These are phyloP conservation scores for Hirsutella rhossiliensis DNA, from an alignment of 2,329 filamentous ascomycete genomes.

Conservation along the genomic window DNA sequence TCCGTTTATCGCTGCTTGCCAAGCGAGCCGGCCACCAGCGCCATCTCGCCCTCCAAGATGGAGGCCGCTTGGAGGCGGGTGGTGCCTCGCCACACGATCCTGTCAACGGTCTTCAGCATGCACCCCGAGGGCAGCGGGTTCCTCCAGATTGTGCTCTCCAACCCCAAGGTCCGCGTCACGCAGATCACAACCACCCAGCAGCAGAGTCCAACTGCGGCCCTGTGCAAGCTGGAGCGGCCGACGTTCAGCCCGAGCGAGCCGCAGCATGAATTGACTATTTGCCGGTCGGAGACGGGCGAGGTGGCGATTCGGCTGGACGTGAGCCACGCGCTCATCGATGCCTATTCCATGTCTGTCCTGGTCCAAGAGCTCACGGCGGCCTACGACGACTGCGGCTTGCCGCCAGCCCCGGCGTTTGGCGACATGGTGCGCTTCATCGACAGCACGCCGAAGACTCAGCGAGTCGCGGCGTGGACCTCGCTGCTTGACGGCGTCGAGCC, in stretches of 20 bases:
- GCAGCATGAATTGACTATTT: slow-evolving; percentile 4
- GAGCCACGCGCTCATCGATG: slow-evolving; percentile 19
- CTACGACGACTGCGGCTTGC: slow-evolving; percentile 10
- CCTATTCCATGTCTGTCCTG: slow-evolving; percentile 14
- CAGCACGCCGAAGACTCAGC: neutral
- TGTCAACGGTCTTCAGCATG: slow-evolving; percentile 2
- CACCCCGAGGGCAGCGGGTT: slow-evolving; percentile 4
- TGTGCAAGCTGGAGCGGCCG: neutral
- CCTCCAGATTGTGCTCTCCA: slow-evolving; percentile 3
- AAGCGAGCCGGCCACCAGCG: neutral
- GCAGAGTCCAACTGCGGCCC: neutral
- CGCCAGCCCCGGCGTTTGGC: neutral
- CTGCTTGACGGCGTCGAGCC: slow-evolving; percentile 3
- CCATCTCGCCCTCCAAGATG: neutral
- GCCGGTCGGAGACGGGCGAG: slow-evolving; percentile 2
- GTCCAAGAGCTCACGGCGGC: slow-evolving; percentile 14
- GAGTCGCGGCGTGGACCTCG: slow-evolving; percentile 5
- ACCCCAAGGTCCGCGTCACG: neutral
- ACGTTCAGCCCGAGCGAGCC: slow-evolving; percentile 2
- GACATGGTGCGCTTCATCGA: slow-evolving; percentile 2
- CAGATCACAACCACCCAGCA: neutral
- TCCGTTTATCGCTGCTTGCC: slow-evolving; percentile 6
- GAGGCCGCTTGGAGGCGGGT: slow-evolving; percentile 5
- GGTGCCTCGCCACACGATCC: slow-evolving; percentile 1
- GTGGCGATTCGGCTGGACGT: slow-evolving; percentile 16